Conservation (phyloP, 2,329 filamentous ascomycete genomes). For the Thermoascus crustaceus region DNA sequence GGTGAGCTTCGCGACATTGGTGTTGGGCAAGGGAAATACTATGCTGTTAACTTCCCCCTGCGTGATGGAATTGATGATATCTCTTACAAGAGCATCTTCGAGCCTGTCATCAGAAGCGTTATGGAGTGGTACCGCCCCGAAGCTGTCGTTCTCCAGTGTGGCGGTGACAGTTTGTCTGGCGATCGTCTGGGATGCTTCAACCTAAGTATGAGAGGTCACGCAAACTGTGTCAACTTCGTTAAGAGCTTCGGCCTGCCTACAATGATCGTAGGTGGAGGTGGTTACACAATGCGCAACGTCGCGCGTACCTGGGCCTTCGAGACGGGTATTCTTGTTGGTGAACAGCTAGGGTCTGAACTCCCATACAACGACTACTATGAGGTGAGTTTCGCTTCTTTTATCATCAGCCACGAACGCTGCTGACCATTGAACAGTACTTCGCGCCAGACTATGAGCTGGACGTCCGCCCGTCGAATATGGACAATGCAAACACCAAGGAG, state of each 20-base stretch:
- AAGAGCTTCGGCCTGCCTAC: constrained; percentile 60
- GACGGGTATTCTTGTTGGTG: constrained; percentile 73
- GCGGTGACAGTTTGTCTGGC: constrained; percentile 59
- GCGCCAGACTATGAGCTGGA: constrained; percentile 62
- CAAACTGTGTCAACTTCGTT: constrained; percentile 61
- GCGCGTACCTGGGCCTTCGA: constrained; percentile 58
- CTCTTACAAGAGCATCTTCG: constrained; percentile 61
- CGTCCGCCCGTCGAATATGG: constrained; percentile 63
- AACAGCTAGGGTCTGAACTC: constrained; percentile 71
- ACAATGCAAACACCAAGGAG: constrained; percentile 60
- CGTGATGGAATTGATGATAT: constrained; percentile 61
- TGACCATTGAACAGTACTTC: constrained; percentile 48
- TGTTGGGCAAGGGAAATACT: constrained; percentile 59
- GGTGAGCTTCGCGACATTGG: constrained; percentile 62
- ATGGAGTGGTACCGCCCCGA: constrained; percentile 63
- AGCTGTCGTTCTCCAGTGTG: constrained; percentile 61
- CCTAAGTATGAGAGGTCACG: constrained; percentile 61
- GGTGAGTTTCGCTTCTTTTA: constrained; percentile 27
- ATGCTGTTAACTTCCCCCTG: constrained; percentile 61
- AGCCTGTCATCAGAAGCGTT: constrained; percentile 58
- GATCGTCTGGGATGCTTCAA: constrained; percentile 64
- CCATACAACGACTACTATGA: constrained; percentile 97
- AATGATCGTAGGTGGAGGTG: constrained; percentile 58
- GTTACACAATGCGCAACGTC: constrained; percentile 61
- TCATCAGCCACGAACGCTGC: constrained; percentile 10